phyloP scores from a whole-genome alignment of 208 protist species.

The Giardia duodenalis region DNA sequence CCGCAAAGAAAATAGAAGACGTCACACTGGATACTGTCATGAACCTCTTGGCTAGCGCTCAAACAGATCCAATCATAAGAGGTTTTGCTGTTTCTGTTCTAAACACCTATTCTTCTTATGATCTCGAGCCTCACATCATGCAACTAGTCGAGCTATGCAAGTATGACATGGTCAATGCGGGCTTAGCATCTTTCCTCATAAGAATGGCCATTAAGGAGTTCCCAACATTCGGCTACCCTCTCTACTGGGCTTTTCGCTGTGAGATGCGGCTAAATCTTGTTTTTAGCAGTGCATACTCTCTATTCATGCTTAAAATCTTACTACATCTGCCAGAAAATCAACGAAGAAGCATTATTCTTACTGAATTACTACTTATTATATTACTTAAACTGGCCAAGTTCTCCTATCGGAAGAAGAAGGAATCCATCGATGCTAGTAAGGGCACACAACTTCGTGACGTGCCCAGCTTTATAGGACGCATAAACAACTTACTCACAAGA shows the following conservation, averaged over 20 bases:
- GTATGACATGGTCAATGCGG: neutral
- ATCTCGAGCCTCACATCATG: neutral
- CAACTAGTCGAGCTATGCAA: constrained; percentile 1
- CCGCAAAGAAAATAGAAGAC: neutral
- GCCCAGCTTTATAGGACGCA: too few relatives aligned
- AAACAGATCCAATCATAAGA: neutral
- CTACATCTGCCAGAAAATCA: neutral
- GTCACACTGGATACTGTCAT: neutral
- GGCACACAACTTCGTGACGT: too few relatives aligned
- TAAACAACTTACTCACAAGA: neutral
- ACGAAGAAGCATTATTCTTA: neutral
- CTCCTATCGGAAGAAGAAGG: neutral
- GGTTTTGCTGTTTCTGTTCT: neutral
- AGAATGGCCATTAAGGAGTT: neutral
- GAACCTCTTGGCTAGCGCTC: neutral
- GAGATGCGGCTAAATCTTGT: neutral
- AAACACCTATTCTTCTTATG: neutral
- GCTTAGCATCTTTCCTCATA: neutral
- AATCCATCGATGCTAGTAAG: too few relatives aligned
- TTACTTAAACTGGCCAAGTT: neutral
- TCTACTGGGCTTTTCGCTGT: neutral
- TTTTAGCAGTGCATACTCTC: neutral
- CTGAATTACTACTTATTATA: neutral
- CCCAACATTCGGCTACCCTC: neutral
- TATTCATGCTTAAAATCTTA: neutral